Conservation (phyloP, 1,139 yeast genomes). For the Saccharomyces pastorianus region DNA sequence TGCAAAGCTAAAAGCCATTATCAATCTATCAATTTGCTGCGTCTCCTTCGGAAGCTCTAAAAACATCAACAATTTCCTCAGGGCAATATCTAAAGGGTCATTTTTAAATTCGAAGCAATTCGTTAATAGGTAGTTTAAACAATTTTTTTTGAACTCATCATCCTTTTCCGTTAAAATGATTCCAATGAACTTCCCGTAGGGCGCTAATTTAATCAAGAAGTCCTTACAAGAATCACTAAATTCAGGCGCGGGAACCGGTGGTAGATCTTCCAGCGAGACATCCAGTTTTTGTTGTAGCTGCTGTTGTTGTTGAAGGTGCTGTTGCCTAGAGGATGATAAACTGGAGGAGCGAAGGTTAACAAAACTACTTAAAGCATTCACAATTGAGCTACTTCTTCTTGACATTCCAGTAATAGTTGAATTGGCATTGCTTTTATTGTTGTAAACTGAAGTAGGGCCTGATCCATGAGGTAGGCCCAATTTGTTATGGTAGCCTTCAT, state of each 20-base stretch:
- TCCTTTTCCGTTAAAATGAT: conserved; percentile 35
- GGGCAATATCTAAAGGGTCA: conserved; percentile 54
- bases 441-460: conserved; percentile 2
- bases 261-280: conserved; percentile 16
- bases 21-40: conserved; percentile 61
- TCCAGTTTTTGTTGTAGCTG: conserved; percentile 10
- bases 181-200: conserved; percentile 35
- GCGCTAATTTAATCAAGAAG: conserved; percentile 33
- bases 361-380: conserved; percentile 32
- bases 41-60: conserved; percentile 57
- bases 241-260: conserved; percentile 30
- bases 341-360: conserved; percentile 30
- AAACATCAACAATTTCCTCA: conserved; percentile 48
- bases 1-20: conserved; percentile 46
- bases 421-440: conserved; percentile 5
- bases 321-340: conserved; percentile 15
- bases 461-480: conserved; percentile 1
- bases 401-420: conserved; percentile 18
- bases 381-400: conserved; percentile 33
- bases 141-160: conserved; percentile 32
- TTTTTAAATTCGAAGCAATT: conserved; percentile 40
- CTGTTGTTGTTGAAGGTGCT: conserved; percentile 1
- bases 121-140: conserved; percentile 35
- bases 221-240: conserved; percentile 32
- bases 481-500: neutral